Base-by-base conservation (phyloP, 495 filamentous ascomycete genomes). In the Aspergillus indologenus region DNA sequence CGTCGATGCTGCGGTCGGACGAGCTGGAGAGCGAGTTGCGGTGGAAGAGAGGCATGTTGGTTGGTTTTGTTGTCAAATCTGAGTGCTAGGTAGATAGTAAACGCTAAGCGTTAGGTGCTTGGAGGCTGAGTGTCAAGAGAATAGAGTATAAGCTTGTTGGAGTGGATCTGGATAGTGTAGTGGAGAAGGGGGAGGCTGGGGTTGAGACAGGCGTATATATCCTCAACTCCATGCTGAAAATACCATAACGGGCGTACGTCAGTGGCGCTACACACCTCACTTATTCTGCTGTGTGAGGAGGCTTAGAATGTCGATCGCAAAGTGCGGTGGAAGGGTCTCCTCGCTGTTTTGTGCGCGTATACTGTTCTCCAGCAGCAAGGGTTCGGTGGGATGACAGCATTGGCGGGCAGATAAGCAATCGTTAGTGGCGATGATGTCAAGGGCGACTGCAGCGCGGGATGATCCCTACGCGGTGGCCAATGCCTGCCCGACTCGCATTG, bases 1-100 rank as follows among this genome's bases (percentile, higher is more conserved):
- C 60, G 1, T 67, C 65, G 24, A 59, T 59, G 43, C 61, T 64
- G 11, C 56, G 53, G 19, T 50, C 54, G 24, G 62, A 59, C 15
- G 63, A 66, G 43, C 66, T 65, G 20, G 65, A 51, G 14, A 62
- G 31, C 14, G 67, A 68, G 51, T 63, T 54, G 42, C 63, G 71
- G 34, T 66, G 64, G 53, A 73, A 73, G 59, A 73, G 56, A 34
- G 68, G 66, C 68, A 70, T 70, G 17, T 61, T 64, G 50, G 46
- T 19, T 45, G 21, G 9, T 42, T 45, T 18, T 19, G 42, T 62
- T 29, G 18, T 53, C 12, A 9, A 14, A 2, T 40, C 12, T 40
- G 12, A n/a, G n/a, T n/a, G n/a, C n/a, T n/a, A n/a, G n/a, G n/a
- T n/a, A n/a, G n/a, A n/a, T n/a, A n/a, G n/a, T n/a, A n/a, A n/a